Conservation (phyloP, 2,329 filamentous ascomycete species). For the Myriosclerotinia duriaeana region DNA sequence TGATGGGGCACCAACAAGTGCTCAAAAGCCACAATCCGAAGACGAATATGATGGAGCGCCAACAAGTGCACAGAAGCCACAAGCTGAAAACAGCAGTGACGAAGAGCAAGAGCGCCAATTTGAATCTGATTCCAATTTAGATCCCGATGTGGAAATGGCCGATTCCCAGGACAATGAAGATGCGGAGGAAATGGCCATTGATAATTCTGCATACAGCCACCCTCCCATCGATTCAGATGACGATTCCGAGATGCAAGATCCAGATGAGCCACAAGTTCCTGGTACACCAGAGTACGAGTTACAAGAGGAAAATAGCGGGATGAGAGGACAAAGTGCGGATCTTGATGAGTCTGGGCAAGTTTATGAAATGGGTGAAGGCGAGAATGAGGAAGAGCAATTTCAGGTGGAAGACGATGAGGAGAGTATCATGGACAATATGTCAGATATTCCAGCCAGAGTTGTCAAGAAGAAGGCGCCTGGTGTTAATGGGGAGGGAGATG, state of each 20-base stretch:
- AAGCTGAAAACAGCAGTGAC: neutral
- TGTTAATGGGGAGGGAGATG: neutral
- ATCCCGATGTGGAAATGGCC: constrained; percentile 11
- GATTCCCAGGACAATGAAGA: neutral
- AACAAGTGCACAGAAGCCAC: constrained; percentile 20
- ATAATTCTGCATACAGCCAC: neutral
- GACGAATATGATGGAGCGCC: neutral
- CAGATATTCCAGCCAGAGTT: constrained; percentile 11
- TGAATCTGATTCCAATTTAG: neutral
- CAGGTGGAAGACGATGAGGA: constrained; percentile 3
- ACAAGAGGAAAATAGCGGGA: neutral
- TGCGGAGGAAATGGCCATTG: too few relatives aligned
- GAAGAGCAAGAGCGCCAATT: neutral
- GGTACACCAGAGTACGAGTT: constrained; percentile 12
- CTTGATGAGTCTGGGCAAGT: constrained; percentile 7
- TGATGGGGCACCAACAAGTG: constrained; percentile 17
- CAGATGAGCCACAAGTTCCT: constrained; percentile 14
- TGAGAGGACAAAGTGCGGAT: constrained; percentile 4
- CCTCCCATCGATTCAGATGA: constrained; percentile 1
- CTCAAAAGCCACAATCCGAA: constrained; percentile 16
- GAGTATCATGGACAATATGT: constrained; percentile 20
- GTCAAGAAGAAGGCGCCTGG: constrained; percentile 2
- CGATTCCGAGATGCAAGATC: constrained; percentile 11
- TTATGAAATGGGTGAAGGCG: neutral
- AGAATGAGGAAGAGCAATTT: neutral